A percentile compares a stretch with the other conserved stretches of the same genome.
phyloP scores from a whole-genome alignment of 2,329 filamentous ascomycete species.

The Claviceps humidiphila region DNA sequence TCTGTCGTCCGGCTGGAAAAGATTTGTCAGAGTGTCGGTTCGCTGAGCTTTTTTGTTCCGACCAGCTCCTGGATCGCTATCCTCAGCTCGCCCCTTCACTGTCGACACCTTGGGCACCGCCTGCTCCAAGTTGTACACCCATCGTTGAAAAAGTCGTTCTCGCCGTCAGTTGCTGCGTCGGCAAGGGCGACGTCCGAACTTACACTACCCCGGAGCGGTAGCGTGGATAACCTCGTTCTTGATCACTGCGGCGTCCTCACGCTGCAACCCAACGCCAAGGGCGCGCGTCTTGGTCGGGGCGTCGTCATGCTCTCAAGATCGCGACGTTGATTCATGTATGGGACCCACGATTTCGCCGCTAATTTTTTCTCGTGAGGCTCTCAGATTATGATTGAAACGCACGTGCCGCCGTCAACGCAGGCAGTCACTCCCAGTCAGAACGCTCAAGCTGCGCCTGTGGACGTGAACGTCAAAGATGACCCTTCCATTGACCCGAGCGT shows the following conservation, averaged over 20 bases:
- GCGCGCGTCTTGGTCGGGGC: slow-evolving; percentile 31
- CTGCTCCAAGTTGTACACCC: neutral
- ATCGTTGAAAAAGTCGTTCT: neutral
- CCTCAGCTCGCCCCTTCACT: slow-evolving; percentile 1
- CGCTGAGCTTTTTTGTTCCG: slow-evolving; percentile 4
- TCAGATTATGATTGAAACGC: slow-evolving; percentile 52
- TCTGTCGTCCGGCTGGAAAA: slow-evolving; percentile 8
- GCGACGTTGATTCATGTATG: slow-evolving; percentile 32
- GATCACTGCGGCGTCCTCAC: slow-evolving; percentile 3
- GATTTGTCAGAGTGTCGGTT: neutral
- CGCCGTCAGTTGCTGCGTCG: neutral
- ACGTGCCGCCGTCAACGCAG: slow-evolving; percentile 39
- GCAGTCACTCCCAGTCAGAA: slow-evolving; percentile 42
- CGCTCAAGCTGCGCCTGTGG: slow-evolving; percentile 23
- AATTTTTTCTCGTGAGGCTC: slow-evolving; percentile 27
- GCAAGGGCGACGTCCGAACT: neutral
- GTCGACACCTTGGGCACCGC: neutral
- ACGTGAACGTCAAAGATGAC: slow-evolving; percentile 25
- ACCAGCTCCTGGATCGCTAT: slow-evolving; percentile 2
- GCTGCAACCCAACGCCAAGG: slow-evolving; percentile 5
- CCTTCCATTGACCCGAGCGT: slow-evolving; percentile 25
- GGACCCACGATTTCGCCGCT: slow-evolving; percentile 24
- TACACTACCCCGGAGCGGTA: neutral
- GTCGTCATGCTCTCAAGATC: slow-evolving; percentile 47
- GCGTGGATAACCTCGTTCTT: neutral